These are phyloP conservation scores for Phaeodactylum tricornutum DNA, from an alignment of 108 stramenopile species.

Conservation along the genomic window DNA sequence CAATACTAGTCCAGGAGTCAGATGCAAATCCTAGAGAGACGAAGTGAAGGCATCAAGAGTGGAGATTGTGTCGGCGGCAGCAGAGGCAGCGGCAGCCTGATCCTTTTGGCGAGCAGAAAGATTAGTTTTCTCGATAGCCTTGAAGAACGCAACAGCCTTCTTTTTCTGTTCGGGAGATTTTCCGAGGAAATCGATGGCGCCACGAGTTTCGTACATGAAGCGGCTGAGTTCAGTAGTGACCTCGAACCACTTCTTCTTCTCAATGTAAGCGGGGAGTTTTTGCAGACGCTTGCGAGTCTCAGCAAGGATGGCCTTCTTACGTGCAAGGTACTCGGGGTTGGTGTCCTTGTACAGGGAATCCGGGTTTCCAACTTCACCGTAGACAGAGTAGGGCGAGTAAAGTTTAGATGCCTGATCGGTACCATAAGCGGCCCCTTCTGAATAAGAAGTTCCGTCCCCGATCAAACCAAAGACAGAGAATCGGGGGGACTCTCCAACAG, in stretches of 20 bases:
- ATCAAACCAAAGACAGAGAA: constrained; percentile 85
- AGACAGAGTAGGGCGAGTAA: constrained; percentile 84
- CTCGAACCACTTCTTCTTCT: constrained; percentile 79
- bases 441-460: constrained; percentile 75
- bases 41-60: constrained; percentile 37
- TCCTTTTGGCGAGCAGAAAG: constrained; percentile 52
- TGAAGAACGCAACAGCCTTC: constrained; percentile 63
- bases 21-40: too few species aligned
- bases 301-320: constrained; percentile 75
- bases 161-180: constrained; percentile 49
- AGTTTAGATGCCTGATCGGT: constrained; percentile 44
- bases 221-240: constrained; percentile 74
- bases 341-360: constrained; percentile 45
- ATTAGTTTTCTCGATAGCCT: constrained; percentile 56
- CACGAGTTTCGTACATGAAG: constrained; percentile 90
- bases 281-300: constrained; percentile 65
- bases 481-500: constrained; percentile 79
- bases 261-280: constrained; percentile 57
- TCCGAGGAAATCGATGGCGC: constrained; percentile 63
- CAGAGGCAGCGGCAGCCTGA: constrained; percentile 44
- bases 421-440: constrained; percentile 86
- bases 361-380: constrained; percentile 25
- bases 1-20: too few species aligned
- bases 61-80: constrained; percentile 23
- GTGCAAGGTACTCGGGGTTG: constrained; percentile 33